Base-by-base conservation (phyloP, 352 stramenopile species). In the Detonula confervacea region DNA sequence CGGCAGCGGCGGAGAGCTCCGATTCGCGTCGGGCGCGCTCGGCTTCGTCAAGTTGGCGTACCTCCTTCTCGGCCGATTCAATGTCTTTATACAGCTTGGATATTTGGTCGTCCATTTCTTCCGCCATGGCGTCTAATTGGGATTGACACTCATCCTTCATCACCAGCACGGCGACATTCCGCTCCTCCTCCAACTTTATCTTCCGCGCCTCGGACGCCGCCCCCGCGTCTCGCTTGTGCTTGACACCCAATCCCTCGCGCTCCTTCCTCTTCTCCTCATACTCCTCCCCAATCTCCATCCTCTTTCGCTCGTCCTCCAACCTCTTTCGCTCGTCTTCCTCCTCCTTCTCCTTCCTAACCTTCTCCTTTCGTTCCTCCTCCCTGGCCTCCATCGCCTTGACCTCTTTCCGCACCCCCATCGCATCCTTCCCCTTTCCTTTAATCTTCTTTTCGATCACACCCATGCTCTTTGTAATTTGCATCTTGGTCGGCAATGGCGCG, bases 361-460 rank as follows among this genome's bases (percentile, higher is more conserved):
- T 81, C 68, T 77, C 82, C 25, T 60, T 75, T 29, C 86, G 76
- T 56, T 91, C 85, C 46, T 87, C 84, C 75, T 86, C 84, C 42
- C 80, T 72, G n/a, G 84, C 71, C 24, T 75, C 62, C n/a, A 80
- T 71, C 9, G 44, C 46, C 37, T 68, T 51, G 1, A 81, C 47
- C 64, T 86, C 51, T 52, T 79, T 81, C 7, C 70, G 60, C 20
- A 64, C 46, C 18, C 7, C 12, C 0, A 44, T 55, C 12, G 66
- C 72, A 20, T 71, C 60, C 57, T 79, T 64, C 11, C 30, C 60
- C 54, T 81, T 78, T 7, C 54, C 9, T 39, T 86, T 86, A 44
- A 86, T 79, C 46, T 79, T 81, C 3, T 14, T 44, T 54, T 86
- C 78, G 51, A 86, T 66, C 35, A 69, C 57, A n/a, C 65, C 39